These are phyloP conservation scores for Platismatia glauca DNA, from an alignment of 495 filamentous ascomycete species.

Conservation along the genomic window DNA sequence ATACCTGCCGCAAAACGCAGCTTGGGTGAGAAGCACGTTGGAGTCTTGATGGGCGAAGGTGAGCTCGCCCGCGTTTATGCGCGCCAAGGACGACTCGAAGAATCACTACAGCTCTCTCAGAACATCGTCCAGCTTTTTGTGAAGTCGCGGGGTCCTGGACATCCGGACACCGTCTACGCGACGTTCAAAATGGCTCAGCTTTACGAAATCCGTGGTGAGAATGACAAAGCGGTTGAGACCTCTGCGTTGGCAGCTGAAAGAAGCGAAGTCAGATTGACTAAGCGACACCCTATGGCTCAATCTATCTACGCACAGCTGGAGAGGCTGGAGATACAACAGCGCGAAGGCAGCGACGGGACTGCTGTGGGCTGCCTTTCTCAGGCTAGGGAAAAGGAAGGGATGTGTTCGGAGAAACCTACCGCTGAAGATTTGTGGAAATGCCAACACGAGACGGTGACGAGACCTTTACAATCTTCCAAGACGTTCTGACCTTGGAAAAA, in stretches of 20 bases:
- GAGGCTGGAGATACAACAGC: not conserved
- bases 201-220: conserved; percentile 10
- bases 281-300: conserved; percentile 11
- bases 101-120: conserved; percentile 5
- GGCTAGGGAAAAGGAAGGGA: not conserved
- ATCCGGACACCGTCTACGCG: conserved; percentile 11
- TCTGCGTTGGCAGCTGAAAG: conserved; percentile 3
- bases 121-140: conserved; percentile 2
- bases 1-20: conserved; percentile 19
- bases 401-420: not conserved
- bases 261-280: not conserved
- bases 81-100: conserved; percentile 9
- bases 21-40: conserved; percentile 23
- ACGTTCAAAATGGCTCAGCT: conserved; percentile 10
- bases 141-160: conserved; percentile 7
- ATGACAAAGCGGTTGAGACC: conserved; percentile 4
- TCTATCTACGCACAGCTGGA: conserved; percentile 7
- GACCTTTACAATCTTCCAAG: not conserved
- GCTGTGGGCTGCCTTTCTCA: not conserved
- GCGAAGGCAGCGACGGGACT: not conserved
- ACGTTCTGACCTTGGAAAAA: not conserved
- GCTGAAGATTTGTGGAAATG: not conserved
- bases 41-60: conserved; percentile 17
- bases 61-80: conserved; percentile 15
- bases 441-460: not conserved